Conservation (phyloP, 2,329 filamentous ascomycete genomes). For the Alternaria alternata region DNA sequence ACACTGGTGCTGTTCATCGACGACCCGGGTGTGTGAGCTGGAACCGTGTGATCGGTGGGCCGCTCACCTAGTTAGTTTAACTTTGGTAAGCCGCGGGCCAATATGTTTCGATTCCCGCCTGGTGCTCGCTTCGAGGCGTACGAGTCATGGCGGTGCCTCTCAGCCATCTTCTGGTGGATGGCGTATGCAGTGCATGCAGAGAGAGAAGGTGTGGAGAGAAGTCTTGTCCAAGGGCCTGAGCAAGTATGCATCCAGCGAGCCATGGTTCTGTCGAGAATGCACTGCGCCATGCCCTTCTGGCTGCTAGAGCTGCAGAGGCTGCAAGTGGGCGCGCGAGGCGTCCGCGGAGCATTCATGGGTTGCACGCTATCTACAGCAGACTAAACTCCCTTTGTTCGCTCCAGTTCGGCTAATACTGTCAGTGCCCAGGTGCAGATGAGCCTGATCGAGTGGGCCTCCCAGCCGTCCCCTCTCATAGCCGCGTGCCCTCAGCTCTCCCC, state of each 20-base stretch:
- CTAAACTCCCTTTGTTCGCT: slow-evolving; percentile 20
- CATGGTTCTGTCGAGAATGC: neutral
- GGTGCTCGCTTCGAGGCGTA: slow-evolving; percentile 10
- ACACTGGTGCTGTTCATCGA: neutral
- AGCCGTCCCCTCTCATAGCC: slow-evolving; percentile 16
- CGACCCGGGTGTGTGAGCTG: slow-evolving; percentile 8
- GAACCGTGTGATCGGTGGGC: slow-evolving; percentile 17
- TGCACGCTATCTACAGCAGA: slow-evolving; percentile 8
- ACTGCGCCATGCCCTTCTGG: neutral
- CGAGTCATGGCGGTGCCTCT: slow-evolving; percentile 9
- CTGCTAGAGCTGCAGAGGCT: slow-evolving; percentile 4
- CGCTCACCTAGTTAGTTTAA: slow-evolving; percentile 2
- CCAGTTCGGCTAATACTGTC: slow-evolving; percentile 24
- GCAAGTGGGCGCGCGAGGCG: slow-evolving; percentile 3
- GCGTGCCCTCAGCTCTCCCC: slow-evolving; percentile 13
- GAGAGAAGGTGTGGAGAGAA: neutral
- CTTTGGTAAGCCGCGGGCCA: slow-evolving; percentile 14
- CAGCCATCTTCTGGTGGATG: neutral
- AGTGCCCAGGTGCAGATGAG: slow-evolving; percentile 17
- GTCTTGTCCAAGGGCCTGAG: neutral
- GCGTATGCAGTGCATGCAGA: neutral
- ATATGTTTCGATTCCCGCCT: slow-evolving; percentile 11
- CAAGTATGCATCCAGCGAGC: neutral
- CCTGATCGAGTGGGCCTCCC: slow-evolving; percentile 18
- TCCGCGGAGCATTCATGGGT: slow-evolving; percentile 14